Conservation (phyloP, 2,329 filamentous ascomycete species). For the Alternaria atra region DNA sequence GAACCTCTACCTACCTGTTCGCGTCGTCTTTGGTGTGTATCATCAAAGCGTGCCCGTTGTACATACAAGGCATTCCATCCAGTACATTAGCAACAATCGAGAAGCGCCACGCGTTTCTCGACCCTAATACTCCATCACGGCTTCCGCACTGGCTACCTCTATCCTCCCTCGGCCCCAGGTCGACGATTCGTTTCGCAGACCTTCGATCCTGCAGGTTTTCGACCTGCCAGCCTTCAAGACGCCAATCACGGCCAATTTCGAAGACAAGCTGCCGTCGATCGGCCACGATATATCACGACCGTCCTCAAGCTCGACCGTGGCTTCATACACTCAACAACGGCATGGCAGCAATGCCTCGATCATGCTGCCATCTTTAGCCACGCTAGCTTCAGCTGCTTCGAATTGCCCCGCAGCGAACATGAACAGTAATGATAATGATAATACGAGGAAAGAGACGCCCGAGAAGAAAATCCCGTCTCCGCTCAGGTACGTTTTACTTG, state of each 20-base stretch:
- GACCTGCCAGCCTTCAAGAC: constrained; percentile 59
- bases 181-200: constrained; percentile 60
- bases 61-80: constrained; percentile 16
- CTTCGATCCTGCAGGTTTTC: constrained; percentile 59
- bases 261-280: constrained; percentile 59
- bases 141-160: constrained; percentile 67
- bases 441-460: constrained; percentile 32
- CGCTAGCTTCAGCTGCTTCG: constrained; percentile 67
- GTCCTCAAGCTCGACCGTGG: constrained; percentile 62
- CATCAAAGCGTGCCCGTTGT: constrained; percentile 20
- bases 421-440: constrained; percentile 37
- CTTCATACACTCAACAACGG: constrained; percentile 52
- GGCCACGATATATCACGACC: constrained; percentile 62
- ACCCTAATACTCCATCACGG: constrained; percentile 53
- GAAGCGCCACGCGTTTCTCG: constrained; percentile 52
- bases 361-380: constrained; percentile 66
- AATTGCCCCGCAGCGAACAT: constrained; percentile 57
- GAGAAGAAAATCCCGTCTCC: constrained; percentile 40
- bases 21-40: constrained; percentile 27
- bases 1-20: constrained; percentile 15
- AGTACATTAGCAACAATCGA: constrained; percentile 23
- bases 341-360: constrained; percentile 53
- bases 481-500: constrained; percentile 39
- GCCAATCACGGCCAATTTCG: constrained; percentile 49
- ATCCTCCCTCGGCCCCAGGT: constrained; percentile 67